Evolutionary conservation across 108 stramenopile genomes (phyloP), one percentile per base, ranked within the genome.

Genomic region (Poteriospumella lacustris): DNA sequence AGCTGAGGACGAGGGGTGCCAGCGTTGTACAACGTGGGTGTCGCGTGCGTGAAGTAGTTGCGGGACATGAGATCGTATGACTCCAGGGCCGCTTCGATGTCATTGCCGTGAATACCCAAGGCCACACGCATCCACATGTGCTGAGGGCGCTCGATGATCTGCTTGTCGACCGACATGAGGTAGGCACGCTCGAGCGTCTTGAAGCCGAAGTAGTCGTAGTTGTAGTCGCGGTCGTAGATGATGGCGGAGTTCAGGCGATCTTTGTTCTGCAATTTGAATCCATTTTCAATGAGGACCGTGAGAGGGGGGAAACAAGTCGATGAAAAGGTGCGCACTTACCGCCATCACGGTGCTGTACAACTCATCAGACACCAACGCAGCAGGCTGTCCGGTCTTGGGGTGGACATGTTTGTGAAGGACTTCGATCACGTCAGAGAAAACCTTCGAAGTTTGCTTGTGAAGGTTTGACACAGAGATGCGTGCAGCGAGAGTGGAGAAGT

Each of bases 101-200:
- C 79, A 19, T 79, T 84, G 79, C 94, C 94, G 80, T 96, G 95
- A 77, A 98, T 96, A 28, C 97, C 97, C 75, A 96, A 73, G 12
- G 97, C 92, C 29, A 98, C 97, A 44, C 97, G 89, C 97, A 98
- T 98, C 82, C 94, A 88, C 79, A 96, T 87, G 81, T 96, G 93
- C 78, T 96, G 95, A 24, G 97, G 97, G 58, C 94, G 87, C 87
- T 98, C 97, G 52, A 91, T 90, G 31, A 91, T 94, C 78, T 84
- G 81, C 28, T 93, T 94, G 80, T 96, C 75, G 42, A 96, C 67
- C 79, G 92, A 92, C 58, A 99, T 85, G 29, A 99, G 84, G 84
- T 99, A 99, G n/a, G 89, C 84, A 76, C 90, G 82, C 81, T 94
- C 94, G 73, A 98, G 81, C 5, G 97, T 98, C 80, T 96, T 98